Conservation (phyloP, 228 moss, liverwort and hornwort species). For the Sphagnum magellanicum region DNA sequence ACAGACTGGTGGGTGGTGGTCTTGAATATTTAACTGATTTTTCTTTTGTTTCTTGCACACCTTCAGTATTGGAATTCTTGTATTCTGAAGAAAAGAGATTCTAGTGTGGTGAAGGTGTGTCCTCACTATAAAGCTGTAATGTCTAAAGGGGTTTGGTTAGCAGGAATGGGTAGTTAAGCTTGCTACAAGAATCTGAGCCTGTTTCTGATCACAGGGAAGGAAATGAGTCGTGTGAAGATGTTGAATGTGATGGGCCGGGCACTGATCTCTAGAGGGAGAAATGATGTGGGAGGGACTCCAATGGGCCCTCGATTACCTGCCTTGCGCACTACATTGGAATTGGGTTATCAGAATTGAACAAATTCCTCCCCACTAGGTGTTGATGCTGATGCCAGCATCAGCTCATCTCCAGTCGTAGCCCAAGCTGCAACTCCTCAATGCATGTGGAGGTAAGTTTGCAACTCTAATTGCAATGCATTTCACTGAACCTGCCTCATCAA, state of each 20-base stretch:
- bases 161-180: too few species aligned
- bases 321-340: conserved; percentile 18
- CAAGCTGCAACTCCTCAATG: conserved; percentile 6
- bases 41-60: too few species aligned
- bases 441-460: conserved; percentile 1
- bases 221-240: conserved; percentile 45
- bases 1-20: too few species aligned
- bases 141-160: too few species aligned
- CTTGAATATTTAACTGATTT: too few species aligned
- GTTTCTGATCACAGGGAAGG: conserved; percentile 31
- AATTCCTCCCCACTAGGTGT: conserved; percentile 18
- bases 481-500: too few species aligned
- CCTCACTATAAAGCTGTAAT: too few species aligned
- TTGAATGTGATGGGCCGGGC: conserved; percentile 58
- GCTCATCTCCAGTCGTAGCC: conserved; percentile 12
- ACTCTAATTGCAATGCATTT: too few species aligned
- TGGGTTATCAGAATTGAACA: conserved; percentile 7
- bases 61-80: too few species aligned
- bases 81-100: too few species aligned
- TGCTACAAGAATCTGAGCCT: background rate
- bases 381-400: conserved; percentile 24
- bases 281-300: conserved; percentile 33
- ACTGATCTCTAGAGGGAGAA: conserved; percentile 7
- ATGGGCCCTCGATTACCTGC: conserved; percentile 28
- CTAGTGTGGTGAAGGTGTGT: too few species aligned